Evolutionary conservation across 2,329 filamentous ascomycete genomes (phyloP).

Genomic region (Trichoderma asperellum): DNA sequence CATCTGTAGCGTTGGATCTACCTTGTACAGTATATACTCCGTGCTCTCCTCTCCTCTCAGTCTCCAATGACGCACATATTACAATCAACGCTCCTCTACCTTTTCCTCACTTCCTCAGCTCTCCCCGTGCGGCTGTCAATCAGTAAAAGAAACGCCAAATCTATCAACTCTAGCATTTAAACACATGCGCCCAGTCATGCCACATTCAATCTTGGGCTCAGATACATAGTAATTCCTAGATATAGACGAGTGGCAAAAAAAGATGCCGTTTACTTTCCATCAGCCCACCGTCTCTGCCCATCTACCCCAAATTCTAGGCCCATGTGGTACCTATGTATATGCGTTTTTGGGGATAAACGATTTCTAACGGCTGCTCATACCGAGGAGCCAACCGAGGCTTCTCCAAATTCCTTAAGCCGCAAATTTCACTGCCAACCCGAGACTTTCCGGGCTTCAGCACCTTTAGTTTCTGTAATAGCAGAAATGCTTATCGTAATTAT

Average conservation of each 20-base stretch:
- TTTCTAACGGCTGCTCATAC: background rate
- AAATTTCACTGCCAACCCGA: constrained; percentile 5
- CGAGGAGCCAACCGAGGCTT: constrained; percentile 6
- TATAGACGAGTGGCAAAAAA: background rate
- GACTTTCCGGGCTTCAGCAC: constrained; percentile 21
- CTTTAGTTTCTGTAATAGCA: background rate
- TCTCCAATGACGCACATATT: background rate
- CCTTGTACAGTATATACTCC: background rate
- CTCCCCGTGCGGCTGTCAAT: background rate
- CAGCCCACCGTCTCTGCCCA: background rate
- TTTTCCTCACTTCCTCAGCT: background rate
- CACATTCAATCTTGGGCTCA: background rate
- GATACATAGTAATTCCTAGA: background rate
- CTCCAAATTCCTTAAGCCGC: constrained; percentile 1
- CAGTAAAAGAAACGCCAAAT: background rate
- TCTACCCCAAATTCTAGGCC: background rate
- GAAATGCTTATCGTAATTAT: background rate
- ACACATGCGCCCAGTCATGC: no score
- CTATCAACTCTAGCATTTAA: background rate
- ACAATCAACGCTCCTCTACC: background rate
- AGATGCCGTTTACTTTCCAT: background rate
- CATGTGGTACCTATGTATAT: background rate
- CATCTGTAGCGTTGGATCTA: background rate
- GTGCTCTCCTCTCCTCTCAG: background rate
- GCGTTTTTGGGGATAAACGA: background rate